Evolutionary conservation across 2,329 filamentous ascomycete genomes (phyloP).

Genomic region (Teratosphaeria gauchensis): DNA sequence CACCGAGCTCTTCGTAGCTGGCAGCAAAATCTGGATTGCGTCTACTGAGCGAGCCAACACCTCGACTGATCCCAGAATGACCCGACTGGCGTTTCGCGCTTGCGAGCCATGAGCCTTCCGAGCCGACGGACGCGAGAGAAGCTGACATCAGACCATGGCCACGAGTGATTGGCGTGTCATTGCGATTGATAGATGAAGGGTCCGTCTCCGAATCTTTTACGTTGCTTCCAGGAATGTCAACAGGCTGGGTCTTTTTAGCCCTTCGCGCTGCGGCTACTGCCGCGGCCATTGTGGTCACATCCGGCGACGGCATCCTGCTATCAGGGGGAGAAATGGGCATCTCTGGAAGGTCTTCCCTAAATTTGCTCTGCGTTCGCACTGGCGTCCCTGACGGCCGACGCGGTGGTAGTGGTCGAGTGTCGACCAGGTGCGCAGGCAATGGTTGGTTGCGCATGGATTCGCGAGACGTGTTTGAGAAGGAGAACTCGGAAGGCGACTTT

Average conservation of each 20-base stretch:
- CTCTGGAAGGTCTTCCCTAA: conserved; percentile 85
- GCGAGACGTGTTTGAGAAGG: conserved; percentile 78
- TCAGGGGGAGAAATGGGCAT: conserved; percentile 76
- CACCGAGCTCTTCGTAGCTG: conserved; percentile 55
- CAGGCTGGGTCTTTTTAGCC: conserved; percentile 20
- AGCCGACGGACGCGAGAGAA: conserved; percentile 88
- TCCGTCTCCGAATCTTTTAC: conserved; percentile 3
- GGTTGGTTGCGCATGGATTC: conserved; percentile 65
- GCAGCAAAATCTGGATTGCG: conserved; percentile 44
- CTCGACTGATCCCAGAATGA: conserved; percentile 37
- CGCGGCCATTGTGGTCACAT: conserved; percentile 41
- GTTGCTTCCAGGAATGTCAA: conserved; percentile 5
- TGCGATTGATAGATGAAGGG: conserved; percentile 15
- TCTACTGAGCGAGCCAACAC: conserved; percentile 35
- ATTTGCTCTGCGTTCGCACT: conserved; percentile 78
- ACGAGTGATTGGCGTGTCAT: conserved; percentile 31
- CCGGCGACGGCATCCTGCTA: conserved; percentile 70
- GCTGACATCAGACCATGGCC: conserved; percentile 50
- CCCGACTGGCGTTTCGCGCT: conserved; percentile 47
- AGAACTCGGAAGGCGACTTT: conserved; percentile 54
- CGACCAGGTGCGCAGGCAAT: conserved; percentile 40
- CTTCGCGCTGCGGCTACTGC: conserved; percentile 33
- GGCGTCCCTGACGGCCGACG: conserved; percentile 49
- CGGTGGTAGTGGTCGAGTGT: conserved; percentile 25
- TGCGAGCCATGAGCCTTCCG: conserved; percentile 82